A percentile compares a stretch with the other conserved stretches of the same genome.
Evolutionary conservation across 2,329 filamentous ascomycete genomes (phyloP).

Genomic region (Colletotrichum higginsianum): DNA sequence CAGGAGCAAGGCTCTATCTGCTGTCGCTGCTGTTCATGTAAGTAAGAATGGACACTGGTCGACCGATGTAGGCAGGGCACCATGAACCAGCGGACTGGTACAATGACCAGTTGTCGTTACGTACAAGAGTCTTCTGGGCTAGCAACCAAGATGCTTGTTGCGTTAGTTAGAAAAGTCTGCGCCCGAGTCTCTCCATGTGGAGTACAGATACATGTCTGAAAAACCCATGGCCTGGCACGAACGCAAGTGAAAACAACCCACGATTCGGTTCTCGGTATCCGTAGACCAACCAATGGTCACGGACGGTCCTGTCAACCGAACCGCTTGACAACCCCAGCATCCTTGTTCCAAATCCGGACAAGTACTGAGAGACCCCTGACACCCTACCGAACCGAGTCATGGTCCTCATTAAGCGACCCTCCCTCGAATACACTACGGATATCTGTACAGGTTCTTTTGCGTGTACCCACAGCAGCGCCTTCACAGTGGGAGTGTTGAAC

Average conservation of each 20-base stretch:
- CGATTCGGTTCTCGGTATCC: background rate
- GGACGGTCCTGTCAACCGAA: slow-evolving; percentile 14
- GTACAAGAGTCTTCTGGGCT: background rate
- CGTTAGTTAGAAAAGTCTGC: background rate
- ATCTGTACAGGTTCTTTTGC: background rate
- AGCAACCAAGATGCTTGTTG: background rate
- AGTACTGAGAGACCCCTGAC: background rate
- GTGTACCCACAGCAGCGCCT: background rate
- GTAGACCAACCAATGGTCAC: background rate
- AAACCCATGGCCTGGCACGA: background rate
- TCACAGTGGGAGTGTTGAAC: background rate
- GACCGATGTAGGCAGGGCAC: too few species aligned
- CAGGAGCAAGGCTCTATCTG: background rate
- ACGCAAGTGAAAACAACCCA: background rate
- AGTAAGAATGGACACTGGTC: too few species aligned
- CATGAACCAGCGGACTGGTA: background rate
- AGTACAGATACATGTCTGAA: background rate
- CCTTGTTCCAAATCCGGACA: slow-evolving; percentile 6
- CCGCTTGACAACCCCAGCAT: slow-evolving; percentile 3
- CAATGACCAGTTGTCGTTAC: slow-evolving; percentile 12
- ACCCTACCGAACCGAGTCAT: slow-evolving; percentile 17
- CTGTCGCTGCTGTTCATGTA: background rate
- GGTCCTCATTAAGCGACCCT: background rate
- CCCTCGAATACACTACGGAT: too few species aligned
- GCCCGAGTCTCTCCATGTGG: background rate